Percentiles rank a stretch among this genome's conserved stretches.
These are phyloP conservation scores for Cladosporium sp. DNA, from an alignment of 2,329 filamentous ascomycete species.

Conservation along the genomic window DNA sequence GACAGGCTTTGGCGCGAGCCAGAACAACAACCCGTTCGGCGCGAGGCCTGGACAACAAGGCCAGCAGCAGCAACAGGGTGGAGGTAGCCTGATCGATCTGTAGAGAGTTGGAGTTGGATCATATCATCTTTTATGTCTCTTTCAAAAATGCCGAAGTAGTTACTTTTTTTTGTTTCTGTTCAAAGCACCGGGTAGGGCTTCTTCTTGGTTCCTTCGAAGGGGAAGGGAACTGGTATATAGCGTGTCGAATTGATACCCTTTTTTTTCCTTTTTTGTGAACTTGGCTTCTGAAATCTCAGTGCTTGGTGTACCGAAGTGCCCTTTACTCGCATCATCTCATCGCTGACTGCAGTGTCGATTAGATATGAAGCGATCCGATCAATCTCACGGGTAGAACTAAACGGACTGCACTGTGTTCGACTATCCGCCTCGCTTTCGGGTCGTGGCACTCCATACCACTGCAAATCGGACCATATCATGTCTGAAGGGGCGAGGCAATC, in stretches of 20 bases:
- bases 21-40: conserved; percentile 53
- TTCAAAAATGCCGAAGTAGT: background rate
- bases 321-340: background rate
- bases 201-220: background rate
- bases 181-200: background rate
- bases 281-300: background rate
- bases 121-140: background rate
- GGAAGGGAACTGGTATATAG: conserved; percentile 5
- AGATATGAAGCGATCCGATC: background rate
- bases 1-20: conserved; percentile 35
- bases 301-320: no score
- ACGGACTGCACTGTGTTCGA: no score
- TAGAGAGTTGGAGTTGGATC: background rate
- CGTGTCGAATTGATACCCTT: conserved; percentile 13
- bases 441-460: no score
- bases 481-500: background rate
- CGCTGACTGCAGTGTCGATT: background rate
- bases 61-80: conserved; percentile 28
- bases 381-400: no score
- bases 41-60: conserved; percentile 44
- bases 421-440: background rate
- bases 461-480: background rate
- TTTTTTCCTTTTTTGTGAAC: background rate
- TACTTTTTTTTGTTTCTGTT: background rate
- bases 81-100: conserved; percentile 61